A percentile compares a stretch with the other conserved stretches of the same genome.
phyloP scores from a whole-genome alignment of 2,329 filamentous ascomycete genomes.

The Xylariales sp. region DNA sequence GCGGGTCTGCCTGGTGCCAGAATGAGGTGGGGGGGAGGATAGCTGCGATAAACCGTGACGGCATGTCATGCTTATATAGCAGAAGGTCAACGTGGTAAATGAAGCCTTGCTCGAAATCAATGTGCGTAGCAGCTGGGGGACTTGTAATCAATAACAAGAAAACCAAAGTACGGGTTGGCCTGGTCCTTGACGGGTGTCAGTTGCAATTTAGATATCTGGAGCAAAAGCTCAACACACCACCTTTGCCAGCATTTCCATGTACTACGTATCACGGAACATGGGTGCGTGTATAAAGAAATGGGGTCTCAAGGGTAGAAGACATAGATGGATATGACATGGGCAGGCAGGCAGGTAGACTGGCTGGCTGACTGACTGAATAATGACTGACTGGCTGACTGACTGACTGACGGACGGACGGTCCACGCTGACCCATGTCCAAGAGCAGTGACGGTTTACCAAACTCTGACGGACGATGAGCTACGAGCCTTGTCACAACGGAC shows the following conservation, averaged over 20 bases:
- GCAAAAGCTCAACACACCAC: neutral
- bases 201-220: slow-evolving; percentile 22
- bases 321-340: too few relatives aligned
- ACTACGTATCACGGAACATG: neutral
- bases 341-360: slow-evolving; percentile 1
- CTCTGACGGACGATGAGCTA: slow-evolving; percentile 14
- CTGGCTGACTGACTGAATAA: neutral
- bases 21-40: too few relatives aligned
- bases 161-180: slow-evolving; percentile 18
- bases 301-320: neutral
- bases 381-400: neutral
- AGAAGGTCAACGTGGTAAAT: neutral
- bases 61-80: too few relatives aligned
- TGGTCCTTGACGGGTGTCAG: slow-evolving; percentile 18
- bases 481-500: slow-evolving; percentile 10
- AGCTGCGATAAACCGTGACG: too few relatives aligned
- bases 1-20: too few relatives aligned
- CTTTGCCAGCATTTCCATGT: neutral
- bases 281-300: neutral
- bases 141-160: slow-evolving; percentile 14
- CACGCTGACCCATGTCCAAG: slow-evolving; percentile 17
- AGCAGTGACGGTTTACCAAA: too few relatives aligned
- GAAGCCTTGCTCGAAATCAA: slow-evolving; percentile 1
- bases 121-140: neutral
- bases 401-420: neutral